These are phyloP conservation scores for Dactylellina haptotyla DNA, from an alignment of 2,329 filamentous ascomycete species.

Conservation along the genomic window DNA sequence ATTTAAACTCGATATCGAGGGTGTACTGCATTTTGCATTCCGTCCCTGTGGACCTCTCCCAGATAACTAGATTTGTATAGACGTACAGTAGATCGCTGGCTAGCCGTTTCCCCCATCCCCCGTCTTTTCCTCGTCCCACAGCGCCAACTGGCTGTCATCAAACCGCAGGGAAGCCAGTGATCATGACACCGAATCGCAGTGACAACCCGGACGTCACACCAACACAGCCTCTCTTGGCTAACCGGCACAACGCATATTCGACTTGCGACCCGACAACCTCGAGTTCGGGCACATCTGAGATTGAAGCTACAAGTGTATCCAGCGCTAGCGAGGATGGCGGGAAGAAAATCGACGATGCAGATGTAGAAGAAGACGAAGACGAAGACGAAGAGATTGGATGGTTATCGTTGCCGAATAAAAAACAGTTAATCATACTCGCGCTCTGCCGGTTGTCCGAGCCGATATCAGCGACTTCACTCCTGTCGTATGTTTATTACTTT, in stretches of 20 bases:
- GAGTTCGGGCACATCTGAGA: slow-evolving; percentile 23
- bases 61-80: too few relatives aligned
- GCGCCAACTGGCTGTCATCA: not conserved
- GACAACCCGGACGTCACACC: not conserved
- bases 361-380: slow-evolving; percentile 10
- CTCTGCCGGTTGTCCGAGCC: slow-evolving; percentile 83
- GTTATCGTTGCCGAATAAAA: slow-evolving; percentile 78
- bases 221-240: slow-evolving; percentile 52
- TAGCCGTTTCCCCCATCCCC: too few relatives aligned
- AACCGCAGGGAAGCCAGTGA: not conserved
- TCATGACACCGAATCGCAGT: not conserved
- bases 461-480: slow-evolving; percentile 78
- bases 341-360: not conserved
- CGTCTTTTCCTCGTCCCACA: not conserved
- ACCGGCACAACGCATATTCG: slow-evolving; percentile 39
- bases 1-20: too few relatives aligned
- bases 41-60: too few relatives aligned
- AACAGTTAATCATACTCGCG: slow-evolving; percentile 80
- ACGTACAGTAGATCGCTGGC: too few relatives aligned
- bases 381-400: slow-evolving; percentile 67
- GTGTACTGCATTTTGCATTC: too few relatives aligned
- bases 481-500: slow-evolving; percentile 88
- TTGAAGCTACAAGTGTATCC: slow-evolving; percentile 12
- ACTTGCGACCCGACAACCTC: slow-evolving; percentile 3
- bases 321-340: slow-evolving; percentile 19